These are phyloP conservation scores for Vigna nakashimae DNA, from an alignment of 306 rosid species.

Conservation along the genomic window DNA sequence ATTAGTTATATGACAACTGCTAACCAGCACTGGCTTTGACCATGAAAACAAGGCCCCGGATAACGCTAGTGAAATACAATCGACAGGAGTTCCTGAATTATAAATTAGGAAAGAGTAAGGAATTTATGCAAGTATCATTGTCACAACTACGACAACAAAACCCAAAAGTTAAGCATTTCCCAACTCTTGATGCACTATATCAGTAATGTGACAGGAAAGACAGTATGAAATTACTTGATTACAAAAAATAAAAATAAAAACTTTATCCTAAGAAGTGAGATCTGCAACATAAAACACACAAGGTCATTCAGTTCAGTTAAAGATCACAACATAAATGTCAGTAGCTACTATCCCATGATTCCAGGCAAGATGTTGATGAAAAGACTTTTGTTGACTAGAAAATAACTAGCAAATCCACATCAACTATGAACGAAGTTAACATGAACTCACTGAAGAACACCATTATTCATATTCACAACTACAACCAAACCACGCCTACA, in stretches of 20 bases:
- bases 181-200: not conserved
- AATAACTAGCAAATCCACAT: not conserved
- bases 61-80: constrained; percentile 40
- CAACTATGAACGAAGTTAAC: not conserved
- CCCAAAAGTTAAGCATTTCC: not conserved
- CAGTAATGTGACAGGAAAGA: constrained; percentile 6
- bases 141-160: not conserved
- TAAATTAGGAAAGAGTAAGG: constrained; percentile 30
- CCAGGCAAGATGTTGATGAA: not conserved
- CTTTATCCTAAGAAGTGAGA: not conserved
- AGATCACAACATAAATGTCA: not conserved
- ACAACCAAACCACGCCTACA: constrained; percentile 1
- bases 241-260: too few relatives aligned
- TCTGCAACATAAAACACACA: not conserved
- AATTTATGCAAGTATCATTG: not conserved
- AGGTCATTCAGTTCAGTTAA: not conserved
- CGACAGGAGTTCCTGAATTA: constrained; percentile 76
- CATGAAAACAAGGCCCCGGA: constrained; percentile 18
- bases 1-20: not conserved
- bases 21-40: constrained; percentile 14
- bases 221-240: not conserved
- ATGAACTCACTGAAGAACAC: not conserved
- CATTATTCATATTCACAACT: not conserved
- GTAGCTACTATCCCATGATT: not conserved
- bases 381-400: not conserved